Evolutionary conservation across 1,284 basidiomycete species (phyloP).

Genomic region (Ceratobasidium sp.): DNA sequence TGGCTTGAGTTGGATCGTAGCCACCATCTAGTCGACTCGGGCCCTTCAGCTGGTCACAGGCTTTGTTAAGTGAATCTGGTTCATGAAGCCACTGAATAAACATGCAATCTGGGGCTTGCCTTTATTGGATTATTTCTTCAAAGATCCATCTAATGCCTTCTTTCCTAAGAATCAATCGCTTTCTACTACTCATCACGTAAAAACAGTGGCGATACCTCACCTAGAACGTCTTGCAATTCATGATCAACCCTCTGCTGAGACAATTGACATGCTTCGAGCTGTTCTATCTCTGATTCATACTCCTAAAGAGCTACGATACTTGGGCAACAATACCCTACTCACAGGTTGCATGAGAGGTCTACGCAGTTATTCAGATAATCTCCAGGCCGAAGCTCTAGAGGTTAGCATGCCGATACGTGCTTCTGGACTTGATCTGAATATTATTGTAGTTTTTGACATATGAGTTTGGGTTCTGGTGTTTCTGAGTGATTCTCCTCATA

Average conservation of each 20-base stretch:
- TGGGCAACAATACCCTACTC: not conserved
- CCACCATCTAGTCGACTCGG: too few relatives aligned
- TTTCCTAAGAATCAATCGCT: not conserved
- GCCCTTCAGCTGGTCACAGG: too few relatives aligned
- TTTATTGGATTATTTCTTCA: not conserved
- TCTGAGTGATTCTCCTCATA: not conserved
- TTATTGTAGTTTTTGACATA: not conserved
- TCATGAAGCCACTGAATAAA: too few relatives aligned
- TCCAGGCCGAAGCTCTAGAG: not conserved
- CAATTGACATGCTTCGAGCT: not conserved
- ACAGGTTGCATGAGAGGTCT: not conserved
- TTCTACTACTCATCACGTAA: not conserved
- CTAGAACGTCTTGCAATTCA: not conserved
- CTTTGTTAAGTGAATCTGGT: too few relatives aligned
- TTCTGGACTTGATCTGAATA: not conserved
- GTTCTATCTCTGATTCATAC: not conserved
- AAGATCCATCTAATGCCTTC: not conserved
- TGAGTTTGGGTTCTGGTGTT: conserved; percentile 3
- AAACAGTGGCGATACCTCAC: not conserved
- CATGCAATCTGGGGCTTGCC: not conserved
- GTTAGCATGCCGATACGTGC: not conserved
- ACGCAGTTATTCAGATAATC: not conserved
- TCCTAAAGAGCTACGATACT: not conserved
- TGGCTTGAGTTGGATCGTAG: too few relatives aligned
- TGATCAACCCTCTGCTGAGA: not conserved